These are phyloP conservation scores for Penicillium sp. DNA, from an alignment of 2,329 filamentous ascomycete species.

Conservation along the genomic window DNA sequence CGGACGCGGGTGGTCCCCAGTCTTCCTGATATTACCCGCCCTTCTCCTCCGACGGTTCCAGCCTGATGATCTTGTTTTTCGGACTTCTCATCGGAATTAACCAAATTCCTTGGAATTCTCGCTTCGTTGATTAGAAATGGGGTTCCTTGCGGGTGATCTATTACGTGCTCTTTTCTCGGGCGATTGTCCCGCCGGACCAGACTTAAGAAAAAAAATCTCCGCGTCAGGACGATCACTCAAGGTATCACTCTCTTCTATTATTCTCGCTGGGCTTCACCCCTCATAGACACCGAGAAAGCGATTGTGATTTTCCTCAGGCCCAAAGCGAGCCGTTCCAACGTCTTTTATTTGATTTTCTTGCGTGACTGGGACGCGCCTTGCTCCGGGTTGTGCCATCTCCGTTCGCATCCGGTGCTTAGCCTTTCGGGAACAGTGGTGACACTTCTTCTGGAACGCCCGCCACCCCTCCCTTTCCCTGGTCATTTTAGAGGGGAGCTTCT, in stretches of 20 bases:
- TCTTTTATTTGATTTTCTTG: not conserved
- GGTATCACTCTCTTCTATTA: not conserved
- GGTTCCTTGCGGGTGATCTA: constrained; percentile 8
- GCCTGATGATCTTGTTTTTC: not conserved
- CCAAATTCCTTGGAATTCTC: not conserved
- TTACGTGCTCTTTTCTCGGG: constrained; percentile 16
- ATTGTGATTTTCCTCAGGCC: not conserved
- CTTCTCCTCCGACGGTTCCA: not conserved
- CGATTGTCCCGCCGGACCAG: constrained; percentile 9
- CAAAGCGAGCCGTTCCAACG: not conserved
- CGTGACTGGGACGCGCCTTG: not conserved
- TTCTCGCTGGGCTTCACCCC: not conserved
- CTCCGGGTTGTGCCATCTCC: constrained; percentile 13
- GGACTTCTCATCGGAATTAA: not conserved
- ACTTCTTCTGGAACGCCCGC: constrained; percentile 19
- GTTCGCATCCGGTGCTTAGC: constrained; percentile 17
- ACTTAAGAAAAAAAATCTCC: constrained; percentile 6
- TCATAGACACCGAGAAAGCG: not conserved
- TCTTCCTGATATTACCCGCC: not conserved
- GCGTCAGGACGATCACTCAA: not conserved
- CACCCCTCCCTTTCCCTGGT: not conserved
- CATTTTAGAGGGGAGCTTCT: constrained; percentile 10
- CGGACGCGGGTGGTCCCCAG: not conserved
- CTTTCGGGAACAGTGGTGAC: constrained; percentile 1
- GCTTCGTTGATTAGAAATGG: constrained; percentile 18